Conservation (phyloP, 169 alveolate species). For the Cryptosporidium canis region DNA sequence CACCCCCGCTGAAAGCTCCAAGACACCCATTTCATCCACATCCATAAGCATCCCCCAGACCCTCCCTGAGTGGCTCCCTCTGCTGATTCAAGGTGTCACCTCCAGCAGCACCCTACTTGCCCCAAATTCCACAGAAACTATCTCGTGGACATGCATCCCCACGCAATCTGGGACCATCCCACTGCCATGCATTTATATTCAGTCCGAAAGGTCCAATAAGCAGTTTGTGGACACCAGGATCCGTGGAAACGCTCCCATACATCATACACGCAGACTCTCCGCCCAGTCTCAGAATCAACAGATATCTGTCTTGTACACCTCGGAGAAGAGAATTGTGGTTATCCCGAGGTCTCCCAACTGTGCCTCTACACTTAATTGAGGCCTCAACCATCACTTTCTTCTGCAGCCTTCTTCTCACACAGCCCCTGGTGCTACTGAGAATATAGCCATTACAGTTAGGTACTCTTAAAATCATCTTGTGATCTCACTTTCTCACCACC, state of each 20-base stretch:
- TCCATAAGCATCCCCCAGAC: background rate
- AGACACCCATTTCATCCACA: background rate
- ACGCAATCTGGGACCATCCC: constrained; percentile 69
- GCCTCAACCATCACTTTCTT: too few species aligned
- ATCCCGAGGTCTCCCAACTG: too few species aligned
- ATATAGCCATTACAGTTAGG: too few species aligned
- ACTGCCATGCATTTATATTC: constrained; percentile 33
- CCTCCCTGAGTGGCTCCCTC: constrained; percentile 53
- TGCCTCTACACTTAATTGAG: too few species aligned
- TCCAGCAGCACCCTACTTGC: background rate
- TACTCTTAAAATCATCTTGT: too few species aligned
- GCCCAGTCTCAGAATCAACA: background rate
- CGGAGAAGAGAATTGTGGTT: constrained; percentile 52
- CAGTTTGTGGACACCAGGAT: background rate
- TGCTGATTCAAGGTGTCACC: constrained; percentile 46
- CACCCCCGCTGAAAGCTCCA: background rate
- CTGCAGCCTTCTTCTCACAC: too few species aligned
- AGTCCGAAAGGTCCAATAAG: constrained; percentile 36
- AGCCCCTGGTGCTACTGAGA: too few species aligned
- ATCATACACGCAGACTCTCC: background rate
- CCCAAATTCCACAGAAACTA: constrained; percentile 16
- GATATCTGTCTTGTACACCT: constrained; percentile 29
- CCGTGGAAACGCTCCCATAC: background rate
- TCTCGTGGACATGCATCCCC: constrained; percentile 37
- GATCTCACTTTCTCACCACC: too few species aligned